Evolutionary conservation across 345 rosid species (phyloP).

Genomic region (Geranium brycei): DNA sequence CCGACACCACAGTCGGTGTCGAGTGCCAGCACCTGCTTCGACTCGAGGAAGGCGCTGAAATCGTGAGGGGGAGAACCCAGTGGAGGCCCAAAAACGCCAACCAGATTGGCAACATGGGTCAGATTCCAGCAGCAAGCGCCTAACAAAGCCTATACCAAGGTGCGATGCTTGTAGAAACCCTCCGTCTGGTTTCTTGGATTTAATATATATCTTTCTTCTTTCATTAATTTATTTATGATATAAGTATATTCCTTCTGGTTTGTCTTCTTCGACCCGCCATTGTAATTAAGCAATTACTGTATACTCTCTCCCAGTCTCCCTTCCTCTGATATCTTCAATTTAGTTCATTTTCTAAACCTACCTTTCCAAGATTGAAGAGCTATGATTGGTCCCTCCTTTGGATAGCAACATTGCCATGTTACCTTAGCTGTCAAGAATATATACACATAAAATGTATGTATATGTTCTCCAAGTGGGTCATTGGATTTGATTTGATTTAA

Average conservation of each 20-base stretch:
- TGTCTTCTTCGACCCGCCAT: conserved; percentile 12
- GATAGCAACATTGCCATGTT: not conserved
- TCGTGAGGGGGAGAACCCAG: conserved; percentile 75
- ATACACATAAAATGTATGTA: no score
- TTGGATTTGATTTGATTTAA: not conserved
- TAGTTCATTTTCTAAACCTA: not conserved
- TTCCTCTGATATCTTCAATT: not conserved
- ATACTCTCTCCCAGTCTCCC: not conserved
- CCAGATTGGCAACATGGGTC: conserved; percentile 23
- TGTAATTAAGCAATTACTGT: conserved; percentile 26
- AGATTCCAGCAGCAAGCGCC: conserved; percentile 24
- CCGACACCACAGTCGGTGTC: conserved; percentile 25
- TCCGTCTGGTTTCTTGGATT: conserved; percentile 15
- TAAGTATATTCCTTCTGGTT: conserved; percentile 12
- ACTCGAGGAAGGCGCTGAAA: conserved; percentile 73
- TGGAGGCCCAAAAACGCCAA: conserved; percentile 63
- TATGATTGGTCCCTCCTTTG: not conserved
- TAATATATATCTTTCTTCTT: conserved; percentile 13
- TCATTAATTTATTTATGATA: conserved; percentile 5
- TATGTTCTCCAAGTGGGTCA: not conserved
- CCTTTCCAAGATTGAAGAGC: not conserved
- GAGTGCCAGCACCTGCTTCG: conserved; percentile 92
- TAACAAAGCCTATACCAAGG: conserved; percentile 5
- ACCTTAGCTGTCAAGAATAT: not conserved
- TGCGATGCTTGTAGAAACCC: conserved; percentile 13